A percentile compares a stretch with the other conserved stretches of the same genome.
Conservation (phyloP, 2,329 filamentous ascomycete genomes). For the Nemania abortiva region DNA sequence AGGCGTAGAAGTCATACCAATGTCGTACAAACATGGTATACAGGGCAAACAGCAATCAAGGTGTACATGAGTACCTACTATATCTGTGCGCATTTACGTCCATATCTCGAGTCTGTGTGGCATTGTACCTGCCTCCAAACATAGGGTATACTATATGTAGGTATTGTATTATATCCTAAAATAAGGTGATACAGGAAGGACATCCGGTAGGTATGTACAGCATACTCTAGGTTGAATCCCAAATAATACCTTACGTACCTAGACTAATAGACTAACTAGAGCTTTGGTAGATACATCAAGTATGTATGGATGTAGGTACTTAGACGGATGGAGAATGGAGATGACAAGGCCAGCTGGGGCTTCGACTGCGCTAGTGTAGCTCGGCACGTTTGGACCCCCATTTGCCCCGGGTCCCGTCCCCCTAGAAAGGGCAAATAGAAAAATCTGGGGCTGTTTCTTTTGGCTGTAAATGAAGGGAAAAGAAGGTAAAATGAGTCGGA, state of each 20-base stretch:
- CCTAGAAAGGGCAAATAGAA: constrained; percentile 27
- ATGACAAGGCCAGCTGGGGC: not conserved
- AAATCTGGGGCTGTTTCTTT: constrained; percentile 35
- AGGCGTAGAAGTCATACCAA: constrained; percentile 7
- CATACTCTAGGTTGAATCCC: not conserved
- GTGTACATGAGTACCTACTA: not conserved
- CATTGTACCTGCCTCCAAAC: not conserved
- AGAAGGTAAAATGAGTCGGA: constrained; percentile 9
- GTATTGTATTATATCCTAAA: constrained; percentile 8
- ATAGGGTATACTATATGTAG: not conserved
- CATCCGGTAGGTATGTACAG: constrained; percentile 10
- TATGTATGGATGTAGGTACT: not conserved
- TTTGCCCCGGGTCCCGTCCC: constrained; percentile 27
- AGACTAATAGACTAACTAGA: not conserved
- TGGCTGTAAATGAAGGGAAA: constrained; percentile 18
- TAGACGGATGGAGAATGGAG: not conserved
- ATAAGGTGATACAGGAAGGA: constrained; percentile 11
- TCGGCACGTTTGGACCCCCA: constrained; percentile 27
- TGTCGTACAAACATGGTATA: constrained; percentile 20
- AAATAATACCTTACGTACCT: constrained; percentile 5
- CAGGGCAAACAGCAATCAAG: constrained; percentile 24
- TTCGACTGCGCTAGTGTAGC: not conserved
- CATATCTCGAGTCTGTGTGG: not conserved
- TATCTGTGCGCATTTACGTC: not conserved
- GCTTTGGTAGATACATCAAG: no score